These are phyloP conservation scores for Kuraishia floccosa DNA, from an alignment of 805 yeast species.

Conservation along the genomic window DNA sequence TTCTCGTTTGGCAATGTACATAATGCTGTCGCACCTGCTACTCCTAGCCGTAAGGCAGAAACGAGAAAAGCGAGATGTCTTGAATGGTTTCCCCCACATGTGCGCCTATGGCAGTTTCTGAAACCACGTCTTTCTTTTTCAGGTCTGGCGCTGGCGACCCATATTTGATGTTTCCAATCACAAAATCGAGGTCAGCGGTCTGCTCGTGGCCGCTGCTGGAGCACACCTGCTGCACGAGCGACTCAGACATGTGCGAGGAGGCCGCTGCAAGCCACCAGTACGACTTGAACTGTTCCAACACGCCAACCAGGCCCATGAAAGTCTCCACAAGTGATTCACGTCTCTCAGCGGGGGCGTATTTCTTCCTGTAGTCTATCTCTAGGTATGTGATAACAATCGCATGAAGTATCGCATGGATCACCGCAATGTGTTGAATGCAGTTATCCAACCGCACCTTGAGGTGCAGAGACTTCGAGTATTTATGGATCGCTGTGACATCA, in stretches of 20 bases:
- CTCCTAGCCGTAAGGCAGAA: too few species aligned
- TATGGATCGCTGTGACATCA: not conserved
- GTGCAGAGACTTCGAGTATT: conserved; percentile 8
- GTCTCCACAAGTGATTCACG: conserved; percentile 7
- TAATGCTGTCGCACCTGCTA: too few species aligned
- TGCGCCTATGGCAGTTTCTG: too few species aligned
- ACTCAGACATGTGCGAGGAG: conserved; percentile 12
- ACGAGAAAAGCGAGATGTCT: too few species aligned
- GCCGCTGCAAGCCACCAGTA: conserved; percentile 21
- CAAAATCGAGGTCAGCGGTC: too few species aligned
- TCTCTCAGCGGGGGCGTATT: conserved; percentile 3
- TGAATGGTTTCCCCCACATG: too few species aligned
- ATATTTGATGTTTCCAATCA: too few species aligned
- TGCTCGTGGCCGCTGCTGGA: too few species aligned
- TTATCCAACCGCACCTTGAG: conserved; percentile 5
- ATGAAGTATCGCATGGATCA: conserved; percentile 16
- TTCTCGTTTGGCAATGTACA: too few species aligned
- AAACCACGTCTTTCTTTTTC: too few species aligned
- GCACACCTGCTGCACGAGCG: conserved; percentile 8
- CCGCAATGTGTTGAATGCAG: conserved; percentile 13
- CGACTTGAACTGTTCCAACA: conserved; percentile 8
- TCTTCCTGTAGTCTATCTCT: conserved; percentile 8
- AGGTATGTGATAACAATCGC: conserved; percentile 15
- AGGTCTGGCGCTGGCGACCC: too few species aligned
- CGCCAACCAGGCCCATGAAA: conserved; percentile 8